Conservation (phyloP, 495 filamentous ascomycete species). For the Podospora comata region DNA sequence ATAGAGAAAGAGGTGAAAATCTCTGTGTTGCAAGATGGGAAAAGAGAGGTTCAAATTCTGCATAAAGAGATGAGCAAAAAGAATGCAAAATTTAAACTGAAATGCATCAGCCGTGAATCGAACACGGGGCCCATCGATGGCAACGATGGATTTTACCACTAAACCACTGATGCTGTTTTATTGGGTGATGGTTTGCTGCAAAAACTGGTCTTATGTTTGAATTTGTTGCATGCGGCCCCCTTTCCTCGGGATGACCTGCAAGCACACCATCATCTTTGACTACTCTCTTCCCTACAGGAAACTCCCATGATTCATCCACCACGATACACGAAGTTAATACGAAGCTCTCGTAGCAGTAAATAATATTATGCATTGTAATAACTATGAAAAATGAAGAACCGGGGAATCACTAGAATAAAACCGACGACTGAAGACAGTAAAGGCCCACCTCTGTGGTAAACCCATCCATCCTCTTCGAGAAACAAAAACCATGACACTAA, state of each 20-base stretch:
- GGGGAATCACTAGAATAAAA: background rate
- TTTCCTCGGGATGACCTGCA: too few relatives aligned
- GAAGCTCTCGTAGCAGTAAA: background rate
- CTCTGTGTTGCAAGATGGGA: too few relatives aligned
- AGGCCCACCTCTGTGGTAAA: background rate
- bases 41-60: too few relatives aligned
- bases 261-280: too few relatives aligned
- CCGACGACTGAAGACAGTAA: background rate
- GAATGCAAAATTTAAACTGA: too few relatives aligned
- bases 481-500: background rate
- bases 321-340: background rate
- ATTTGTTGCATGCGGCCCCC: too few relatives aligned
- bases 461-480: background rate
- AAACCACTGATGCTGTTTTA: constrained; percentile 40
- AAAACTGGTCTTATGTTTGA: background rate
- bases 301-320: too few relatives aligned
- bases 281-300: too few relatives aligned
- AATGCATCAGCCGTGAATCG: constrained; percentile 49
- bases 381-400: background rate
- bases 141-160: constrained; percentile 55
- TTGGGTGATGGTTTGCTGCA: background rate
- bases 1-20: too few relatives aligned
- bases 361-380: background rate
- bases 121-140: constrained; percentile 54
- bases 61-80: too few relatives aligned